Evolutionary conservation across 1,139 yeast species (phyloP).

Genomic region (Insectozyma bohioensis): DNA sequence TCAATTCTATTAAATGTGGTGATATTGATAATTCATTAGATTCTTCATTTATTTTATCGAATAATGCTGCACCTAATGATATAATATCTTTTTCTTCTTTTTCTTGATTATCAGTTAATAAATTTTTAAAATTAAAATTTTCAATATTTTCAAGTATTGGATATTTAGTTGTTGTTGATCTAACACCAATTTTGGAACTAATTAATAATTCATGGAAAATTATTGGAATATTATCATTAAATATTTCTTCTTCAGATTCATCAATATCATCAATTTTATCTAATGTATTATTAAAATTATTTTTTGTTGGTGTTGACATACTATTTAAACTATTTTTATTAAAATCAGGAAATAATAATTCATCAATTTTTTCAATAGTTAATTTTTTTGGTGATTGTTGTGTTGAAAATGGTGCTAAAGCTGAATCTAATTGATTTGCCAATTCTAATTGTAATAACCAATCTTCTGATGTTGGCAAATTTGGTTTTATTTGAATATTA

Average conservation of each 20-base stretch:
- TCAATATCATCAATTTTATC: constrained; percentile 17
- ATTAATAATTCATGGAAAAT: constrained; percentile 22
- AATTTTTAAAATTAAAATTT: constrained; percentile 16
- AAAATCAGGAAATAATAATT: constrained; percentile 54
- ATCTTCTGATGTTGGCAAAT: constrained; percentile 51
- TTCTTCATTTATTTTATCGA: constrained; percentile 17
- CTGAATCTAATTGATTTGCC: constrained; percentile 55
- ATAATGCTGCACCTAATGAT: constrained; percentile 20
- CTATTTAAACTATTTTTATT: constrained; percentile 27
- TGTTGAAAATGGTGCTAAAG: constrained; percentile 32
- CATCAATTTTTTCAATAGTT: constrained; percentile 41
- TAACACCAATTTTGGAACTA: constrained; percentile 19
- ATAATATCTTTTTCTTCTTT: constrained; percentile 12
- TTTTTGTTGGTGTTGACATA: constrained; percentile 26
- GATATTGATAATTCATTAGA: constrained; percentile 4
- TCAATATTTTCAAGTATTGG: constrained; percentile 23
- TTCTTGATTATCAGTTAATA: constrained; percentile 7
- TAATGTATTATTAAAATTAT: constrained; percentile 4
- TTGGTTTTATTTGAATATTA: constrained; percentile 29
- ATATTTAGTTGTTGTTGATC: constrained; percentile 27
- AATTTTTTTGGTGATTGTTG: constrained; percentile 17
- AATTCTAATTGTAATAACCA: constrained; percentile 66
- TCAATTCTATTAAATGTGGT: constrained; percentile 4
- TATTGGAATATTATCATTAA: constrained; percentile 20
- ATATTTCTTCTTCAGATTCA: constrained; percentile 16